These are phyloP conservation scores for Aspergillus fischeri DNA, from an alignment of 2,329 filamentous ascomycete species.

Conservation along the genomic window DNA sequence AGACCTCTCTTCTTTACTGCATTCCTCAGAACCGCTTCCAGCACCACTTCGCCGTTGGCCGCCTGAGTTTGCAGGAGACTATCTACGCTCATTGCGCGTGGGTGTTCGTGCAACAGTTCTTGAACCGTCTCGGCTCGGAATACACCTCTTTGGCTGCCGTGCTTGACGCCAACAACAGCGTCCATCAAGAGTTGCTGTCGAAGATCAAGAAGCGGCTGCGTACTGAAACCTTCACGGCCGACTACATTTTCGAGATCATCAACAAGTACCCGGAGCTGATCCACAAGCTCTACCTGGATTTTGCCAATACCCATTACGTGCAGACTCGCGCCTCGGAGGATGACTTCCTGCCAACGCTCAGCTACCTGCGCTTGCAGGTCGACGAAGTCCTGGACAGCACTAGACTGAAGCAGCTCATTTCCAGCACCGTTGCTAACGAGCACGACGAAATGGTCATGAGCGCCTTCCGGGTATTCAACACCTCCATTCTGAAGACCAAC, in stretches of 20 bases:
- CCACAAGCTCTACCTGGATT: constrained; percentile 82
- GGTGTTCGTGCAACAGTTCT: constrained; percentile 97
- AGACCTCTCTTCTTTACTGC: constrained; percentile 94
- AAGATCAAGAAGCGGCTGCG: constrained; percentile 95
- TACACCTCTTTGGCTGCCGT: constrained; percentile 82
- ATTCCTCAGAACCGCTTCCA: constrained; percentile 97
- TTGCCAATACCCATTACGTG: constrained; percentile 80
- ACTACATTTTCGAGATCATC: constrained; percentile 98
- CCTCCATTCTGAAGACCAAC: constrained; percentile 91
- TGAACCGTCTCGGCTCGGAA: constrained; percentile 89
- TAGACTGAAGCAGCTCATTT: constrained; percentile 70
- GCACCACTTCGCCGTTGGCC: constrained; percentile 76
- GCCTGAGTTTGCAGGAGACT: constrained; percentile 89
- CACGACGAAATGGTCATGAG: constrained; percentile 98
- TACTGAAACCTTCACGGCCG: constrained; percentile 94
- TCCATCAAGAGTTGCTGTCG: constrained; percentile 79
- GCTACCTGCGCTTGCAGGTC: constrained; percentile 62
- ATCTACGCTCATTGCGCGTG: constrained; percentile 97
- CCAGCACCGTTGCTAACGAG: constrained; percentile 79
- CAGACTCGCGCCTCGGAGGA: constrained; percentile 60
- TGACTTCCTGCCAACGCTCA: constrained; percentile 67
- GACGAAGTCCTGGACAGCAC: constrained; percentile 72
- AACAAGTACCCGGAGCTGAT: constrained; percentile 83
- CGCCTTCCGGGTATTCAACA: constrained; percentile 94
- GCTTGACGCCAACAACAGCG: constrained; percentile 74